A percentile compares a stretch with the other conserved stretches of the same genome.
These are phyloP conservation scores for Lolium perenne DNA, from an alignment of 176 grass and related monocot genomes.

Conservation along the genomic window DNA sequence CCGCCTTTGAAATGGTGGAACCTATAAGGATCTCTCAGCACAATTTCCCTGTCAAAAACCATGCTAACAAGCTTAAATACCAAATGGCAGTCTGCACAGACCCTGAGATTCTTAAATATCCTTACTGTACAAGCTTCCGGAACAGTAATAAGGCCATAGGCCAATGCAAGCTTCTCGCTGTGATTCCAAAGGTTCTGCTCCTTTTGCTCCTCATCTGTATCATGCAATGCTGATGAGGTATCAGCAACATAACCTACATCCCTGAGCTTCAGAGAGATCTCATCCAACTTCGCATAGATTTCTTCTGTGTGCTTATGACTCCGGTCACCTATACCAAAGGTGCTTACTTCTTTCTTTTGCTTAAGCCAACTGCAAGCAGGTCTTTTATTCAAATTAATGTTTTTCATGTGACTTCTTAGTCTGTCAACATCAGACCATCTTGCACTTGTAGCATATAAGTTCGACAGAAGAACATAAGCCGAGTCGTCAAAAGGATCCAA, in stretches of 20 bases:
- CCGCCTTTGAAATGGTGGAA: slow-evolving; percentile 83
- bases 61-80: slow-evolving; percentile 87
- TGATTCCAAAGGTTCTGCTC: slow-evolving; percentile 88
- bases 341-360: slow-evolving; percentile 76
- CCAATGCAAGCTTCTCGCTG: slow-evolving; percentile 85
- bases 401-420: slow-evolving; percentile 82
- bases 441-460: slow-evolving; percentile 74
- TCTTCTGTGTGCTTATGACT: slow-evolving; percentile 52
- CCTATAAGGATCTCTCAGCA: slow-evolving; percentile 85
- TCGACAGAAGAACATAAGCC: slow-evolving; percentile 90
- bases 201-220: slow-evolving; percentile 90
- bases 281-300: slow-evolving; percentile 74
- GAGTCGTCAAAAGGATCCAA: slow-evolving; percentile 86
- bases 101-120: slow-evolving; percentile 93
- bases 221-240: slow-evolving; percentile 80
- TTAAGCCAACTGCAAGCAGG: slow-evolving; percentile 95
- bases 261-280: slow-evolving; percentile 65
- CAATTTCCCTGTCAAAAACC: slow-evolving; percentile 59
- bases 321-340: slow-evolving; percentile 75
- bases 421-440: slow-evolving; percentile 81
- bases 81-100: slow-evolving; percentile 84
- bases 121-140: slow-evolving; percentile 60
- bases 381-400: slow-evolving; percentile 85
- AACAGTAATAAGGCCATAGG: slow-evolving; percentile 62
- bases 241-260: slow-evolving; percentile 67